Evolutionary conservation across 2,329 filamentous ascomycete genomes (phyloP).

Genomic region (Diaporthe sp.): DNA sequence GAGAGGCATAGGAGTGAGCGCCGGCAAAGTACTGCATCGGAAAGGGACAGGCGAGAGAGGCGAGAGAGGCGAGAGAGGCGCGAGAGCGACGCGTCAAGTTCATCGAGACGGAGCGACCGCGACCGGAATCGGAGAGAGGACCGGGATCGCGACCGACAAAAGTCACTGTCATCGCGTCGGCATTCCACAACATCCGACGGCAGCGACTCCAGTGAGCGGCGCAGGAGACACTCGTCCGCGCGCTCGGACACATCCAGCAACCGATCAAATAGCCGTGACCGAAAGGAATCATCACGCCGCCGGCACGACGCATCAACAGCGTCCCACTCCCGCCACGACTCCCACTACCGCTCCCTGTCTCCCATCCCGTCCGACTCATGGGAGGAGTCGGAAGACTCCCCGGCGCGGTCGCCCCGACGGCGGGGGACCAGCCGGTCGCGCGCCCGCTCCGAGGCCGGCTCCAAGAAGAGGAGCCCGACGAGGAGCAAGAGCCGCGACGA

Average conservation of each 20-base stretch:
- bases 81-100: conserved; percentile 6
- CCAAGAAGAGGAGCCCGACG: not conserved
- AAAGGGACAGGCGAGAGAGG: not conserved
- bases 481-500: conserved; percentile 4
- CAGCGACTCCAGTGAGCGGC: not conserved
- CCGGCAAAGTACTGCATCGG: not conserved
- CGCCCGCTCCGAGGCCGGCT: not conserved
- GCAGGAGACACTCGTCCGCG: not conserved
- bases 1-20: not conserved
- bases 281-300: not conserved
- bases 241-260: not conserved
- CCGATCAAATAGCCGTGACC: not conserved
- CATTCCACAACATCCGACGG: not conserved
- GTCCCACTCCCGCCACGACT: conserved; percentile 23
- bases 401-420: not conserved
- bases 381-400: conserved; percentile 12
- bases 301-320: conserved; percentile 3
- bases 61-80: not conserved
- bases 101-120: conserved; percentile 14
- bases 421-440: not conserved
- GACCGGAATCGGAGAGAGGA: not conserved
- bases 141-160: not conserved
- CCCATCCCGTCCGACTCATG: conserved; percentile 36
- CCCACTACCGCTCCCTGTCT: conserved; percentile 26
- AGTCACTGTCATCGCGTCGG: not conserved